Conservation (phyloP, 2,329 filamentous ascomycete genomes). For the Penicillium sp. region DNA sequence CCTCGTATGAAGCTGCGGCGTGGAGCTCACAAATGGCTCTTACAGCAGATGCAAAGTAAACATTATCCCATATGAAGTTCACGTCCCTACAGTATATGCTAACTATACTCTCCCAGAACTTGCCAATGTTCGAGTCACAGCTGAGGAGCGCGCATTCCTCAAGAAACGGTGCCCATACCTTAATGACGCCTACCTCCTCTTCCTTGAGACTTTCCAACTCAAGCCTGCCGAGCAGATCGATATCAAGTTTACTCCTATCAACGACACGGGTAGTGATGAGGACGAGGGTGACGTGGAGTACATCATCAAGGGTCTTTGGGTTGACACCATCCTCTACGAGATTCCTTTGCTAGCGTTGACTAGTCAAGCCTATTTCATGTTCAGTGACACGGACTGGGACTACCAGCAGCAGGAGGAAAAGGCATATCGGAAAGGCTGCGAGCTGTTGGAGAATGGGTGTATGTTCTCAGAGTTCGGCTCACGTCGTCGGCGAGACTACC, state of each 20-base stretch:
- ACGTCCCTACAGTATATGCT: not conserved
- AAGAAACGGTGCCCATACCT: constrained; percentile 75
- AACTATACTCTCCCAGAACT: constrained; percentile 53
- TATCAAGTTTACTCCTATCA: constrained; percentile 55
- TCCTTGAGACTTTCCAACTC: constrained; percentile 74
- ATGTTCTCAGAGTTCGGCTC: constrained; percentile 92
- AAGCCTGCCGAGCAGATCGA: constrained; percentile 73
- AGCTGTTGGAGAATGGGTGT: constrained; percentile 74
- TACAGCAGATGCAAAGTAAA: constrained; percentile 72
- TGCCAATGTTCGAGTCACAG: constrained; percentile 69
- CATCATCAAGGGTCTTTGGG: constrained; percentile 74
- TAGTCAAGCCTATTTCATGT: constrained; percentile 95
- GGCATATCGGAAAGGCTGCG: constrained; percentile 73
- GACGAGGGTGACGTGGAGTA: constrained; percentile 71
- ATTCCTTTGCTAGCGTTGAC: constrained; percentile 88
- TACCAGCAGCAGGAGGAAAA: constrained; percentile 80
- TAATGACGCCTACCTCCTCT: constrained; percentile 68
- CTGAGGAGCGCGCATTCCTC: constrained; percentile 75
- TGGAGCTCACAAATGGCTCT: constrained; percentile 76
- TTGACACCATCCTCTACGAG: constrained; percentile 95
- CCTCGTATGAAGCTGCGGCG: constrained; percentile 86
- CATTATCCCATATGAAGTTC: constrained; percentile 3
- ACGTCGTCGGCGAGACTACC: constrained; percentile 81
- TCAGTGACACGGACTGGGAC: constrained; percentile 88
- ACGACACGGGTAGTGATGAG: constrained; percentile 57